Base-by-base conservation (phyloP, 148 eudicot species). In the Fagopyrum tataricum region DNA sequence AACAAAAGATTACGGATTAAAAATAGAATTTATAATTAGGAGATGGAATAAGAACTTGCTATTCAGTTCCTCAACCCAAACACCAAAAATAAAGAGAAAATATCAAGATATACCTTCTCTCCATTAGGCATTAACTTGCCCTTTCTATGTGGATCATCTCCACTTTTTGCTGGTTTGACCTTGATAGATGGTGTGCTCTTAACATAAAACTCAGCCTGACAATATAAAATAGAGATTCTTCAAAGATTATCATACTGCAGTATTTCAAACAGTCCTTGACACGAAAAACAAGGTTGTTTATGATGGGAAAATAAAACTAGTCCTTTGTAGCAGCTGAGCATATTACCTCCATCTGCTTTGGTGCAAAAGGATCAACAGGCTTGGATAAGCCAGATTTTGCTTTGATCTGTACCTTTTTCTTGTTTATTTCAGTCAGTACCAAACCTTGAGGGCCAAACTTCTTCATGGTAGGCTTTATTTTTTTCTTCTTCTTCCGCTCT, bases 401-500 rank as follows among this genome's bases (percentile, higher is more conserved):
- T 80, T 85, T 90, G 62, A 77, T 73, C 68, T 77, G 18, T 67
- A 80, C 78, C 73, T 81, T 74, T 79, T 87, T 88, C 78, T 85
- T 90, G 56, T 74, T 55, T 78, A 77, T 79, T 15, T 87, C 91
- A 51, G 75, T 73, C 23, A 62, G 59, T 44, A 79, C 86, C 74
- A 6, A 61, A 61, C 67, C 67, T 61, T 61, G 67, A 61, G 67
- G 12, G 67, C 39, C 67, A 31, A 79, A 64, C 64, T 81, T 81
- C 73, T 75, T 78, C 49, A 79, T 82, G n/a, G 48, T 73, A 73
- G 86, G 80, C 78, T 73, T 83, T 20, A 78, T 62, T 82, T 89
- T 91, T 76, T 87, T 88, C 81, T 89, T 95, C 88, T 87, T 90
- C 81, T 88, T 95, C 78, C 90, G 76, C 68, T 86, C 89, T 74